These are phyloP conservation scores for Fusarium algeriense DNA, from an alignment of 2,329 filamentous ascomycete genomes.

Conservation along the genomic window DNA sequence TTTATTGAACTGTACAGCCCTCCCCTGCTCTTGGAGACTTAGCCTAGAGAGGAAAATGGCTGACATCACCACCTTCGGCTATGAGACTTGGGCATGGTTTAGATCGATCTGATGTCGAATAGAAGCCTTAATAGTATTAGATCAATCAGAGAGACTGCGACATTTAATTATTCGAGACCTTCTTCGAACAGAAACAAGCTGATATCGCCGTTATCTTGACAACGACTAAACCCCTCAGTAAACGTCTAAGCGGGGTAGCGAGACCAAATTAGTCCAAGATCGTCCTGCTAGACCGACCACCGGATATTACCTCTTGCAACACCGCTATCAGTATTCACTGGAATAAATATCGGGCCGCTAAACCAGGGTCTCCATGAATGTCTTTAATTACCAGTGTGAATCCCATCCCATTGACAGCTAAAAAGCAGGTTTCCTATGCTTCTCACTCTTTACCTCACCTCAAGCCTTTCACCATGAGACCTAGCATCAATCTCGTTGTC, in stretches of 20 bases:
- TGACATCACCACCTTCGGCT: slow-evolving; percentile 11
- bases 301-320: slow-evolving; percentile 17
- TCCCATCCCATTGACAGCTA: not conserved
- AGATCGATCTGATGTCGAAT: not conserved
- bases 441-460: not conserved
- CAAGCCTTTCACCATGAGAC: slow-evolving; percentile 28
- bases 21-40: slow-evolving; percentile 13
- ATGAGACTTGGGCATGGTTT: not conserved
- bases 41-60: slow-evolving; percentile 12
- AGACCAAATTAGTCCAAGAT: slow-evolving; percentile 30
- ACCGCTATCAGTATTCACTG: slow-evolving; percentile 3
- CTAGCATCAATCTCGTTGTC: slow-evolving; percentile 16
- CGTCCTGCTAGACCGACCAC: slow-evolving; percentile 18
- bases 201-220: not conserved
- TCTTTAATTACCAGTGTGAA: slow-evolving; percentile 16
- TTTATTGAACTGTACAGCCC: slow-evolving; percentile 12
- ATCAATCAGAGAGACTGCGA: not conserved
- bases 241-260: slow-evolving; percentile 21
- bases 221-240: slow-evolving; percentile 4
- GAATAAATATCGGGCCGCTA: slow-evolving; percentile 33
- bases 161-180: not conserved
- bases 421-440: slow-evolving; percentile 8
- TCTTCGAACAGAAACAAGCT: not conserved
- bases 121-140: slow-evolving; percentile 13
- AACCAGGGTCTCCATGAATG: not conserved